These are phyloP conservation scores for Biscogniauxia marginata DNA, from an alignment of 2,329 filamentous ascomycete genomes.

Conservation along the genomic window DNA sequence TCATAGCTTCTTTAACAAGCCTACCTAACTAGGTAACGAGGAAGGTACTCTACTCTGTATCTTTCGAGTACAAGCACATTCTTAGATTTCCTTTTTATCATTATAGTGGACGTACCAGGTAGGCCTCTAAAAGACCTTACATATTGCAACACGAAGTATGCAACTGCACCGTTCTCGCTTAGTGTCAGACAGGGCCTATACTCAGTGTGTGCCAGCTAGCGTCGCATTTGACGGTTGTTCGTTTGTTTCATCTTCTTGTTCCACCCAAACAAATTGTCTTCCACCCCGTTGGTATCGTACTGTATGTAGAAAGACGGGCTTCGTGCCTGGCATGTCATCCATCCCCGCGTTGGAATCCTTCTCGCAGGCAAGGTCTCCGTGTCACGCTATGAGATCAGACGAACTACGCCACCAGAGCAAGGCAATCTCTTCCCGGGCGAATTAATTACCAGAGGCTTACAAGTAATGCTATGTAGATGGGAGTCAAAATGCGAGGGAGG, in stretches of 20 bases:
- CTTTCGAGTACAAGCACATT: too few species aligned
- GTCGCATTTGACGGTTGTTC: conserved; percentile 11
- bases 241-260: conserved; percentile 18
- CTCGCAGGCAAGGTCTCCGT: background rate
- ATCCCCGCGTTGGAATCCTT: background rate
- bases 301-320: too few species aligned
- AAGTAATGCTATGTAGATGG: too few species aligned
- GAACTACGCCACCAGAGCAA: background rate
- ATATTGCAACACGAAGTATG: background rate
- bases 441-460: too few species aligned
- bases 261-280: conserved; percentile 10
- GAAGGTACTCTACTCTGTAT: too few species aligned
- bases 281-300: too few species aligned
- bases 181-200: background rate
- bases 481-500: too few species aligned
- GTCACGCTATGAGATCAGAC: background rate
- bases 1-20: too few species aligned
- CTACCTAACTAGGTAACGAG: too few species aligned
- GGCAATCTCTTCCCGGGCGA: background rate
- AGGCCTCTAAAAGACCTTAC: background rate
- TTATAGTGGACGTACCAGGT: too few species aligned
- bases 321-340: too few species aligned
- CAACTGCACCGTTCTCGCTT: background rate
- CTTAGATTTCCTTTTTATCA: too few species aligned
- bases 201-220: conserved; percentile 3